Conservation (phyloP, 257 asterid genomes). For the Plantago major region DNA sequence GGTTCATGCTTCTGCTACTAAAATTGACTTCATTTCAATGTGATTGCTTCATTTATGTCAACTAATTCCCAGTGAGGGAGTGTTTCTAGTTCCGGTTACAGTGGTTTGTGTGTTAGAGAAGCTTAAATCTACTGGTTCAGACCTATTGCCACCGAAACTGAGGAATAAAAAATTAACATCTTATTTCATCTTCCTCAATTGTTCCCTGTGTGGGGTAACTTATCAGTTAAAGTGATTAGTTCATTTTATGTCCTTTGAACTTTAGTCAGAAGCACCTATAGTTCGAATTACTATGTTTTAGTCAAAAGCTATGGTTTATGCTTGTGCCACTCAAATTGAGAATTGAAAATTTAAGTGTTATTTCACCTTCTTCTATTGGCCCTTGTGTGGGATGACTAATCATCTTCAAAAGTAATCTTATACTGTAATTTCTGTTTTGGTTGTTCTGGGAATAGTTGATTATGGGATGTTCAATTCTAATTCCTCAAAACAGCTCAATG, state of each 20-base stretch:
- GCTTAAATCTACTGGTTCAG: not conserved
- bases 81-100: not conserved
- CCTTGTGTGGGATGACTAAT: constrained; percentile 6
- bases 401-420: no score
- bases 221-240: not conserved
- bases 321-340: not conserved
- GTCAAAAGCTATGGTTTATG: not conserved
- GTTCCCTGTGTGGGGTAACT: constrained; percentile 12
- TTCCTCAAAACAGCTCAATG: not conserved
- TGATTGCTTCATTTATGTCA: not conserved
- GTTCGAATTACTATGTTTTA: not conserved
- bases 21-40: no score
- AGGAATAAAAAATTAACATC: not conserved
- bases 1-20: no score
- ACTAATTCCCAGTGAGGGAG: not conserved
- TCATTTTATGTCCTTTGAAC: no score
- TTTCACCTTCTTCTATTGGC: constrained; percentile 8
- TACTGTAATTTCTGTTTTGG: not conserved
- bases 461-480: not conserved
- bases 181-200: not conserved
- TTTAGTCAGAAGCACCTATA: not conserved
- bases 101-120: not conserved
- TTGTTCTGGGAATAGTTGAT: not conserved
- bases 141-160: not conserved
- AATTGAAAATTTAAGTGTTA: not conserved